Conservation (phyloP, 179 eudicot species). For the Dionaea muscipula region DNA sequence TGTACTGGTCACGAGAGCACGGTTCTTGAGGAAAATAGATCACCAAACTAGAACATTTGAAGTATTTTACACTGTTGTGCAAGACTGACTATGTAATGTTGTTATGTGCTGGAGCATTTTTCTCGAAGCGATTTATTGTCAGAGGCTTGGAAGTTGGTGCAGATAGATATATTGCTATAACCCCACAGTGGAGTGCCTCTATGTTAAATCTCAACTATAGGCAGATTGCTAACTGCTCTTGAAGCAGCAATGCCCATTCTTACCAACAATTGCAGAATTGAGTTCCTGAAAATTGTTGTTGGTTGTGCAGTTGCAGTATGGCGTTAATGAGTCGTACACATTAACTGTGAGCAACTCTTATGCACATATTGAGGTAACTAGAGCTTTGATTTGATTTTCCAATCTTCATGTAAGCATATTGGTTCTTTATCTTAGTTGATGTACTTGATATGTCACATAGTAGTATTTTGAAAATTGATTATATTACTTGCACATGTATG, state of each 20-base stretch:
- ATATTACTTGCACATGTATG: too few species aligned
- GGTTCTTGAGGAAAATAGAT: too few species aligned
- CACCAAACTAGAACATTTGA: too few species aligned
- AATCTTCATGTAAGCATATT: background rate
- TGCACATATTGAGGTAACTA: constrained; percentile 55
- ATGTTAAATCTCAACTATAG: background rate
- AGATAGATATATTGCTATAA: background rate
- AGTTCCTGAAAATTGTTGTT: constrained; percentile 15
- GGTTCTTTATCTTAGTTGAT: background rate
- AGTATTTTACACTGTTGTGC: too few species aligned
- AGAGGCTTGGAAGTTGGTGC: background rate
- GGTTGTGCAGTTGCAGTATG: constrained; percentile 59
- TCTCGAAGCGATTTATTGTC: too few species aligned
- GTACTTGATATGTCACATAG: background rate
- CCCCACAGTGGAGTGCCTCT: too few species aligned
- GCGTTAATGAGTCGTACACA: constrained; percentile 70
- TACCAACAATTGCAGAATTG: constrained; percentile 6
- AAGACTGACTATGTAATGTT: too few species aligned
- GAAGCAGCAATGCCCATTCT: background rate
- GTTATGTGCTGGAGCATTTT: background rate
- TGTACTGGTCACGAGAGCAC: too few species aligned
- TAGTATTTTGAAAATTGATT: background rate
- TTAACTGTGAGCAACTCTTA: constrained; percentile 40
- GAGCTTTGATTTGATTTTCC: background rate
- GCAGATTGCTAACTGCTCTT: too few species aligned